Base-by-base conservation (phyloP, 139 green algal species). In the Chlamydomonas schloesseri region DNA sequence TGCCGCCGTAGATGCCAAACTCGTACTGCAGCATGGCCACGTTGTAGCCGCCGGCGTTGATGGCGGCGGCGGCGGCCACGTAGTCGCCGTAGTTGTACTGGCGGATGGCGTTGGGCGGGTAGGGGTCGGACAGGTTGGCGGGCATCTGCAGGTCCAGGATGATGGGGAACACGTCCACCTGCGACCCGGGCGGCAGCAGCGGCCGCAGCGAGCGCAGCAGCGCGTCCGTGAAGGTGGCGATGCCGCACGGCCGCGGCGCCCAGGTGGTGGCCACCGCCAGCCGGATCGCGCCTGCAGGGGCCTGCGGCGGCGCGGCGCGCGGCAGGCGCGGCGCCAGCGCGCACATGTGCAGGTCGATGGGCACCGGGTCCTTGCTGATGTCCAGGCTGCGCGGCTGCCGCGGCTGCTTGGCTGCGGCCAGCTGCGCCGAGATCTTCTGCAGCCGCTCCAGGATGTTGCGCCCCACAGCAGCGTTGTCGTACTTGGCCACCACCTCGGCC, bases 11-110 rank as follows among this genome's bases (percentile, higher is more conserved):
- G 11, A 79, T 79, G n/a, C 71, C 71, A 31, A 79, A 79, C 34
- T 79, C 71, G 71, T 79, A 31, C 71, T 79, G 71, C 46, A 79
- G 28, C 28, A 79, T 29, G 18, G 37, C 71, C 71, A 58, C 46
- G 42, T 79, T 3, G 46, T 57, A 79, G 71, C 46, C 71, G 5
- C 23, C 71, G 37, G n/a, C n/a, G n/a, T 79, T 62, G 15, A 79
- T 79, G 24, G 42, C 11, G 23, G 6, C 24, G 23, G 71, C 71
- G 26, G 71, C 42, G 46, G 26, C 46, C 11, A 79, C 11, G 37
- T 79, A 79, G 42, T 79, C 71, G 5, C 71, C 71, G 28, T 37
- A 62, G 71, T 79, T 79, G 23, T 79, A 57, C 11, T 79, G 71
- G 28, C 71, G 71, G 28, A 79, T 79, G 42, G 71, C 20, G 28